A percentile compares a stretch with the other conserved stretches of the same genome.
These are phyloP conservation scores for Hypomyces rosellus DNA, from an alignment of 2,329 filamentous ascomycete species.

Conservation along the genomic window DNA sequence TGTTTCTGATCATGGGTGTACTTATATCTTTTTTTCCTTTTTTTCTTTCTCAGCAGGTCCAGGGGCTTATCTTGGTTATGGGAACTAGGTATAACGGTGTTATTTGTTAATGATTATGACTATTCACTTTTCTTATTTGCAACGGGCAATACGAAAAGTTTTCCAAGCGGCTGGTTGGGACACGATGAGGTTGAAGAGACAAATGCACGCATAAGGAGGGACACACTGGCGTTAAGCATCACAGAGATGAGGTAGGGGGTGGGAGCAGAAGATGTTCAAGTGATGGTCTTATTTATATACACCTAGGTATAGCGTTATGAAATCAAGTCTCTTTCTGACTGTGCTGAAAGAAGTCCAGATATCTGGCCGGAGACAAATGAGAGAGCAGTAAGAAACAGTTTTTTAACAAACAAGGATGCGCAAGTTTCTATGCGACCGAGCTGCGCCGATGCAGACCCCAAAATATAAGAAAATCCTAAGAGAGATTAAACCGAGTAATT, in stretches of 20 bases:
- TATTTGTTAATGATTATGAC: too few relatives aligned
- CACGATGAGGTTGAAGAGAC: too few relatives aligned
- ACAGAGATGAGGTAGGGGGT: background rate
- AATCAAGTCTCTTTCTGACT: background rate
- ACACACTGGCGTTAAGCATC: too few relatives aligned
- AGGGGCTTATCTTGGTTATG: too few relatives aligned
- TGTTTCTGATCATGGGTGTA: background rate
- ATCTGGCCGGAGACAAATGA: background rate
- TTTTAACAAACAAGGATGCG: conserved; percentile 4
- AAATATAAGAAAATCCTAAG: background rate
- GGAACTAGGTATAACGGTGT: too few relatives aligned
- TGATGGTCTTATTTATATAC: background rate
- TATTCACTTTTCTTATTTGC: too few relatives aligned
- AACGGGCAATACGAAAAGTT: too few relatives aligned
- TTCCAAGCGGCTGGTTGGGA: too few relatives aligned
- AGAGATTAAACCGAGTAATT: background rate
- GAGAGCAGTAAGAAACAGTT: background rate
- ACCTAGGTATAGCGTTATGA: background rate
- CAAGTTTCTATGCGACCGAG: conserved; percentile 8
- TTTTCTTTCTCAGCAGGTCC: too few relatives aligned
- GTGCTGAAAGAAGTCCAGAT: background rate
- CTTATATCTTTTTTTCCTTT: background rate
- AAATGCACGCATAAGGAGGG: too few relatives aligned
- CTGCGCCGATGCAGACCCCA: conserved; percentile 6
- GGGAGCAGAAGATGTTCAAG: background rate